Conservation (phyloP, 805 yeast species). For the Jamesozyma lodderae region DNA sequence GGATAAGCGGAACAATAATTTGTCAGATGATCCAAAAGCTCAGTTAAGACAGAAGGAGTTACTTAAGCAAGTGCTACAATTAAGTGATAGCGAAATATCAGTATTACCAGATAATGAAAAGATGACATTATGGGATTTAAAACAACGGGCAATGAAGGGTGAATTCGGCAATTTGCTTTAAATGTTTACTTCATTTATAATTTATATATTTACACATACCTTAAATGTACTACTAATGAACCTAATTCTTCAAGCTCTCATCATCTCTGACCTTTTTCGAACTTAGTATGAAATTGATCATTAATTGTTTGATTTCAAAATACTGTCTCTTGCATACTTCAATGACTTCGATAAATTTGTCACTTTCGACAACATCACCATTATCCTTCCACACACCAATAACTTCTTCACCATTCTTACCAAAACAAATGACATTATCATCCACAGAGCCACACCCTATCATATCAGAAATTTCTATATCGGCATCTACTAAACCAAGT, state of each 20-base stretch:
- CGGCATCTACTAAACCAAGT: conserved; percentile 75
- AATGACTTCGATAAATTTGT: conserved; percentile 24
- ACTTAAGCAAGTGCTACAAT: conserved; percentile 42
- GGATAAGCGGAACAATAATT: conserved; percentile 3
- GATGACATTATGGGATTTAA: conserved; percentile 30
- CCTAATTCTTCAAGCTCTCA: not conserved
- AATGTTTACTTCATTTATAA: not conserved
- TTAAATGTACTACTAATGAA: too few relatives aligned
- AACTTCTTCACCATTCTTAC: conserved; percentile 48
- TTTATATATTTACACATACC: too few relatives aligned
- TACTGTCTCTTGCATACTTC: conserved; percentile 35
- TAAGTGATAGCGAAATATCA: conserved; percentile 43
- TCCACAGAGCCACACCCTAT: conserved; percentile 54
- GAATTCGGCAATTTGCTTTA: conserved; percentile 20
- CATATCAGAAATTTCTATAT: conserved; percentile 68
- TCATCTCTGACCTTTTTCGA: not conserved
- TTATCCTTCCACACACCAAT: conserved; percentile 51
- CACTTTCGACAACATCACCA: conserved; percentile 13
- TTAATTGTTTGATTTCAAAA: conserved; percentile 13
- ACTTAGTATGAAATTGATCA: conserved; percentile 15
- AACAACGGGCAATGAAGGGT: conserved; percentile 30
- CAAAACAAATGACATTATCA: conserved; percentile 40
- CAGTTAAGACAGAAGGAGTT: conserved; percentile 36
- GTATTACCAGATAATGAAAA: conserved; percentile 45
- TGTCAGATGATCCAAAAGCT: conserved; percentile 17